phyloP scores from a whole-genome alignment of 352 stramenopile species.

The Globisporangium spiculum region DNA sequence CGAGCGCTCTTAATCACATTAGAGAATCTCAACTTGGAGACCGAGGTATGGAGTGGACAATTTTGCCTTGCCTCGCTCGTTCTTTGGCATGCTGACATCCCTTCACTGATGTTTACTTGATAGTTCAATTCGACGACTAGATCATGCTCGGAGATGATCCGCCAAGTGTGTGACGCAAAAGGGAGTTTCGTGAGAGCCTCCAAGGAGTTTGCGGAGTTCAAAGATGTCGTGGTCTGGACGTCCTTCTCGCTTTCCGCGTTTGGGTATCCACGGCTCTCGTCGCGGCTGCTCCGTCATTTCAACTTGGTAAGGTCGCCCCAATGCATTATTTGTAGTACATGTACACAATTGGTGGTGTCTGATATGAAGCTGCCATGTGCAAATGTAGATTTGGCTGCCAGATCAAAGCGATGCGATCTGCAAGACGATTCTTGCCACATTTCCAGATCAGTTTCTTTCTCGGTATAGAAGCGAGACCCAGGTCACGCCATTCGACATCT shows the following conservation, averaged over 20 bases:
- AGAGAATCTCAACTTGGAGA: conserved; percentile 64
- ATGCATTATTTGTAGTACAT: not conserved
- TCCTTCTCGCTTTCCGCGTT: conserved; percentile 49
- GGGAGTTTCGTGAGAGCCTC: conserved; percentile 49
- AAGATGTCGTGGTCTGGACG: conserved; percentile 40
- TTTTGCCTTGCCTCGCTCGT: not conserved
- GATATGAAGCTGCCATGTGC: not conserved
- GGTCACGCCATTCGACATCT: conserved; percentile 15
- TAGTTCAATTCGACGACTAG: not conserved
- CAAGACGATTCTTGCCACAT: conserved; percentile 35
- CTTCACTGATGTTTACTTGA: not conserved
- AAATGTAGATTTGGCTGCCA: conserved; percentile 38
- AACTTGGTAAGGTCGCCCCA: conserved; percentile 32
- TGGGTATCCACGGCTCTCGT: conserved; percentile 34
- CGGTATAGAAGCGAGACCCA: conserved; percentile 17
- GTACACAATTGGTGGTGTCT: not conserved
- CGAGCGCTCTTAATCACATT: conserved; percentile 38
- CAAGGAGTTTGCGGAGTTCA: conserved; percentile 60
- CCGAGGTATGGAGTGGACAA: conserved; percentile 24
- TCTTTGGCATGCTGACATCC: not conserved
- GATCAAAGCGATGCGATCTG: conserved; percentile 43
- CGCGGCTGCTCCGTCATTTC: conserved; percentile 63
- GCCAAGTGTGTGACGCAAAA: conserved; percentile 54
- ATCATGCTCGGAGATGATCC: conserved; percentile 51
- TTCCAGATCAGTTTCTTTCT: conserved; percentile 33